Evolutionary conservation across 257 asterid species (phyloP), one percentile per base, ranked within the genome.

Genomic region (Capsicum baccatum): DNA sequence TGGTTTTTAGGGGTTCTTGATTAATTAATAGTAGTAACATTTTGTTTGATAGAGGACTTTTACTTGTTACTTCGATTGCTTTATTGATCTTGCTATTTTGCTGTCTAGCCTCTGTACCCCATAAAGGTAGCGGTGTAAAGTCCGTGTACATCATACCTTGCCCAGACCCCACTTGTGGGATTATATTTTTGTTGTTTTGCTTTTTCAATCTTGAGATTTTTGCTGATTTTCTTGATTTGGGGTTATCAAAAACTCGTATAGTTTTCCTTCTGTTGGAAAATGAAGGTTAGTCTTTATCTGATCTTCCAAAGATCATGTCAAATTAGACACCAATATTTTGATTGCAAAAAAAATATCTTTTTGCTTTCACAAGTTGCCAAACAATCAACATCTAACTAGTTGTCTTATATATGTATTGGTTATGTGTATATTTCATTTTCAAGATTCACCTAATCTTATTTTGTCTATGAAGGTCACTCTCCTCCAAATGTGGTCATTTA

Each of bases 401-500:
- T 39, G 78, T 9, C 78, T 69, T 69, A 4, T 35, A 68, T 67
- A 19, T 35, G 74, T 35, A 35, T 67, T 16, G 17, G 48, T 14
- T 69, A 39, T 39, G 26, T 39, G n/a, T 5, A 15, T 66, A 15
- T 66, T 33, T 66, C 10, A 66, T 26, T 6, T 66, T 15, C 17
- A 66, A 44, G 73, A 66, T 66, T 66, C 73, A 66, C 73, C 73
- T 33, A 66, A 66, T 66, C 17, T n/a, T 59, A 2, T 0, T 59
- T 59, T 59, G 66, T 17, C 21, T 59, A 17, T 59, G 33, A 17
- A 9, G 64, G 26, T 69, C 35, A 42, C 55, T 42, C 79, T 79
- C 19, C 9, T 35, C 87, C 83, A 89, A 90, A 87, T 87, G 86
- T 89, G 86, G 88, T 87, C 66, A 89, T 87, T 86, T 66, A 70